Evolutionary conservation across 371 early-diverging fungal genomes (phyloP).

Genomic region (Saksenaea oblongispora): DNA sequence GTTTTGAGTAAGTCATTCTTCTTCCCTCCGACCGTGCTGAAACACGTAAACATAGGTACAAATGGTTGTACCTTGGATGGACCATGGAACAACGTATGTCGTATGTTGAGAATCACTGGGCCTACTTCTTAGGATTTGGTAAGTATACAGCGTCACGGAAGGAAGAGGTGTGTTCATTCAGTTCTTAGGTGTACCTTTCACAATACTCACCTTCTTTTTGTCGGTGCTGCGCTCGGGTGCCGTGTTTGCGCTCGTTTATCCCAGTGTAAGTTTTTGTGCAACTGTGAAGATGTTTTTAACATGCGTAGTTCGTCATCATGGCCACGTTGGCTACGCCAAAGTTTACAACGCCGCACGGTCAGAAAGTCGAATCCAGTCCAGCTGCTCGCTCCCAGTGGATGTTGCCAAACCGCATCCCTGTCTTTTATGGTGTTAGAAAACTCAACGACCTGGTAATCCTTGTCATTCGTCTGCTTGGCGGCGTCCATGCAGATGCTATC

Average conservation of each 20-base stretch:
- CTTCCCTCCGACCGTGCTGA: not conserved
- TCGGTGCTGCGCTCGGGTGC: slow-evolving; percentile 47
- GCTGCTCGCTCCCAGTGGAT: slow-evolving; percentile 28
- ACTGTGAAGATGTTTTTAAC: not conserved
- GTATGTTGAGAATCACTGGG: slow-evolving; percentile 55
- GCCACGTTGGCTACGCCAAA: slow-evolving; percentile 48
- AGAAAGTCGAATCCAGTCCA: slow-evolving; percentile 29
- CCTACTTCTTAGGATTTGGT: slow-evolving; percentile 59
- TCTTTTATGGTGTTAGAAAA: slow-evolving; percentile 50
- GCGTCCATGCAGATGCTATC: slow-evolving; percentile 44
- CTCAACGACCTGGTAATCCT: slow-evolving; percentile 38
- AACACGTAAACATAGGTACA: slow-evolving; percentile 38
- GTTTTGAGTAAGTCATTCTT: slow-evolving; percentile 47
- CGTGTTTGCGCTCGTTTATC: slow-evolving; percentile 50
- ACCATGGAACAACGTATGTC: slow-evolving; percentile 51
- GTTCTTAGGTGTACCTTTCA: slow-evolving; percentile 35
- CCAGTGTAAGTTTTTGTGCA: slow-evolving; percentile 38
- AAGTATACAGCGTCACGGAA: slow-evolving; percentile 6
- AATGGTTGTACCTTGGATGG: slow-evolving; percentile 54
- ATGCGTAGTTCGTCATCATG: slow-evolving; percentile 50
- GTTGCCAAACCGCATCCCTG: slow-evolving; percentile 42
- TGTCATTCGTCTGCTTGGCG: slow-evolving; percentile 35
- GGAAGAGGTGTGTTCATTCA: not conserved
- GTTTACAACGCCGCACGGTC: slow-evolving; percentile 28
- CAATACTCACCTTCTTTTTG: slow-evolving; percentile 50